Percentiles rank a stretch among this genome's conserved stretches.
Conservation (phyloP, 1,139 yeast species). For the Blastobotrys ciferrii region DNA sequence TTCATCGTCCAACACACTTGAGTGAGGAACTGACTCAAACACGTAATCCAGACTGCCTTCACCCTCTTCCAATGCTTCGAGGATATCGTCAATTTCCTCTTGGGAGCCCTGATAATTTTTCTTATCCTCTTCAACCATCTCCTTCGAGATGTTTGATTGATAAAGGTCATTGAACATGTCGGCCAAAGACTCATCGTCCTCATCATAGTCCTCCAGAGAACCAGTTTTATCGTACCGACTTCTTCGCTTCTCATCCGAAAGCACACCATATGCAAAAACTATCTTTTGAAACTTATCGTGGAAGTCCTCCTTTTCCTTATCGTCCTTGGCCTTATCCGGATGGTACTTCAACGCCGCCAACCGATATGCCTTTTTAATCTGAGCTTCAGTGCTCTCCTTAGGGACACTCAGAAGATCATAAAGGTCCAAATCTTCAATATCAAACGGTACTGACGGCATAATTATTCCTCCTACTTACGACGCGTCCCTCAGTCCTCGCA, state of each 20-base stretch:
- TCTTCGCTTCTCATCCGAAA: constrained; percentile 58
- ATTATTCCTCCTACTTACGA: not conserved
- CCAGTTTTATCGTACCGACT: constrained; percentile 69
- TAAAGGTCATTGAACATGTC: constrained; percentile 60
- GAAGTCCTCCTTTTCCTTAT: constrained; percentile 39
- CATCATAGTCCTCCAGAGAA: constrained; percentile 52
- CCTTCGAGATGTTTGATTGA: constrained; percentile 58
- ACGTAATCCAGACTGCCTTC: constrained; percentile 69
- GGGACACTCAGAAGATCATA: constrained; percentile 52
- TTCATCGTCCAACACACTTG: constrained; percentile 60
- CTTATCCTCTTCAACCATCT: constrained; percentile 71
- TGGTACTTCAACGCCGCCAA: constrained; percentile 66
- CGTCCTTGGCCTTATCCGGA: constrained; percentile 66
- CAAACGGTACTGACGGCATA: constrained; percentile 8
- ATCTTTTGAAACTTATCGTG: constrained; percentile 59
- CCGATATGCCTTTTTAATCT: constrained; percentile 70
- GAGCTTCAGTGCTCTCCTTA: constrained; percentile 46
- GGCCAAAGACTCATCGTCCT: constrained; percentile 54
- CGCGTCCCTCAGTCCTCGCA: no score
- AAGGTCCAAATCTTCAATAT: constrained; percentile 52
- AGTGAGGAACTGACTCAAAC: constrained; percentile 75
- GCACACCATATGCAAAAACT: constrained; percentile 72
- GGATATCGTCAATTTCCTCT: constrained; percentile 67
- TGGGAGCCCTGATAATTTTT: constrained; percentile 56
- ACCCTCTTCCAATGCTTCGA: constrained; percentile 54